Evolutionary conservation across 768 basidiomycete species (phyloP), one percentile per base, ranked within the genome.

Genomic region (Agrocybe chaxingu): DNA sequence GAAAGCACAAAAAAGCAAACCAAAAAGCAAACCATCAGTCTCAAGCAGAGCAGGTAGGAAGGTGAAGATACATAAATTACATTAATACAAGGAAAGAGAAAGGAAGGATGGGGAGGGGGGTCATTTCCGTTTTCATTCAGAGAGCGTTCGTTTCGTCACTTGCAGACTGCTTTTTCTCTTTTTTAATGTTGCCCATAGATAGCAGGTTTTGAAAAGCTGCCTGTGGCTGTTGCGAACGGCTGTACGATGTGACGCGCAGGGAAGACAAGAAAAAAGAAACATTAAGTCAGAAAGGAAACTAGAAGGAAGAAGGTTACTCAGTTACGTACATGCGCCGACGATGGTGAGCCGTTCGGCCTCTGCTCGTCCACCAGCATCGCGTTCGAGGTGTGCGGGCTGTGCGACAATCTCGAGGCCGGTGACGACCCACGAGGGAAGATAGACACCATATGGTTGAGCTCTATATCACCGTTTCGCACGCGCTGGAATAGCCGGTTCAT

Each of bases 401-500:
- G 58, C 32, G 53, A 59, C 8, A 54, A 56, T 34, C 52, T 55
- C 12, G 64, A 51, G 1, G 65, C 48, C 31, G 63, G 48, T 16
- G 60, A 55, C 19, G 69, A 63, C 6, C 62, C 57, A 38, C 72
- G 70, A 8, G 73, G 69, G 4, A 70, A 63, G 40, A 71, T 62
- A 16, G 64, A 64, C 7, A 70, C 69, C 78, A 79, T 79, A 64
- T 79, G 75, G 54, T 69, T 72, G 48, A 78, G 71, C 54, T 79
- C 75, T 18, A 66, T 61, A 41, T 75, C 73, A 16, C 75, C 76
- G 32, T 59, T 64, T 6, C 70, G 67, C 32, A 70, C 74, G n/a
- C 68, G 64, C 33, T 65, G 65, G 71, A 74, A 73, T 52, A 73
- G 51, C 56, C 76, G 73, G 69, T 81, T 58, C 78, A 95, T 85